phyloP scores from a whole-genome alignment of 2,329 filamentous ascomycete species.

The Xylaria multiplex region DNA sequence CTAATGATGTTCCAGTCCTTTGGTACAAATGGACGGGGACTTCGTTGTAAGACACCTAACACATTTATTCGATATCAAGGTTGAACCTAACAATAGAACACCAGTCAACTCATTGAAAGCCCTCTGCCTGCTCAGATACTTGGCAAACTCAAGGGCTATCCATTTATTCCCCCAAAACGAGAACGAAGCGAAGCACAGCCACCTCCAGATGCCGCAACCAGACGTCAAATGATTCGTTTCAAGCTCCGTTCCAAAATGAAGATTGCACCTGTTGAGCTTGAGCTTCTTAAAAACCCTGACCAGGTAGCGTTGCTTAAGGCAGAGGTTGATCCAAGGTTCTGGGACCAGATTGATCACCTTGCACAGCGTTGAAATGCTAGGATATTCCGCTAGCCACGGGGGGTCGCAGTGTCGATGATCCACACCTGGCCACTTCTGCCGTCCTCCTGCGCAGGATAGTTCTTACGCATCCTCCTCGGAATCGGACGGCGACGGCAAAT shows the following conservation, averaged over 20 bases:
- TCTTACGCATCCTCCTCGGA: slow-evolving; percentile 1
- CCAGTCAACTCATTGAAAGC: slow-evolving; percentile 5
- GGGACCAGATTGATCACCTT: slow-evolving; percentile 28
- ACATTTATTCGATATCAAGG: slow-evolving; percentile 1
- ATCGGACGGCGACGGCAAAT: slow-evolving; percentile 10
- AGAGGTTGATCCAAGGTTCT: slow-evolving; percentile 26
- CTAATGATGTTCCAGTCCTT: slow-evolving; percentile 34
- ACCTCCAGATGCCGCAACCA: slow-evolving; percentile 23
- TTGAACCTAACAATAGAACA: slow-evolving; percentile 13
- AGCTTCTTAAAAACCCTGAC: slow-evolving; percentile 23
- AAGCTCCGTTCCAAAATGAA: slow-evolving; percentile 30
- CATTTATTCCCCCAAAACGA: slow-evolving; percentile 12
- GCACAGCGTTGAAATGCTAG: slow-evolving; percentile 7
- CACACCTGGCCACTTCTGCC: slow-evolving; percentile 5
- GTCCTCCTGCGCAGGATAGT: not conserved
- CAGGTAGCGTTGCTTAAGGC: slow-evolving; percentile 29
- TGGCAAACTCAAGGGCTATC: slow-evolving; percentile 17
- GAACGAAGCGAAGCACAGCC: not conserved
- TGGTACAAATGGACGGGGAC: slow-evolving; percentile 39
- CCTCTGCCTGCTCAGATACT: slow-evolving; percentile 22
- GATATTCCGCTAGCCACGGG: not conserved
- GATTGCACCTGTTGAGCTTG: slow-evolving; percentile 18
- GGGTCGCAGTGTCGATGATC: slow-evolving; percentile 1
- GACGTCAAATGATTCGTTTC: slow-evolving; percentile 30
- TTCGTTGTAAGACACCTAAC: slow-evolving; percentile 26